A percentile compares a stretch with the other conserved stretches of the same genome.
phyloP scores from a whole-genome alignment of 73 alveolate species.

The Paramecium sonneborni region DNA sequence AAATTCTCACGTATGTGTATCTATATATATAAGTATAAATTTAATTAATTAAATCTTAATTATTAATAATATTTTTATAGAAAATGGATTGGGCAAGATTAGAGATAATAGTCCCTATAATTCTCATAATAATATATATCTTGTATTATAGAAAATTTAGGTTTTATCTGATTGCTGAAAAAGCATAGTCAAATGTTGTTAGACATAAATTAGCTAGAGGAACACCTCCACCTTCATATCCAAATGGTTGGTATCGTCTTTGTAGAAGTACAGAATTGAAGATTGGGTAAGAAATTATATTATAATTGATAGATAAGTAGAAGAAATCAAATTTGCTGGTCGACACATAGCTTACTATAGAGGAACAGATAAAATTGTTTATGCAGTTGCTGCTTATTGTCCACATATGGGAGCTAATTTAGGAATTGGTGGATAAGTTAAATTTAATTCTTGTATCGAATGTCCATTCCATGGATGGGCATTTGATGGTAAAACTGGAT shows the following conservation, averaged over 20 bases:
- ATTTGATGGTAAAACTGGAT: slow-evolving; percentile 73
- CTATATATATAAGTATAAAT: not conserved
- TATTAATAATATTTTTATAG: not conserved
- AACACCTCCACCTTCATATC: slow-evolving; percentile 43
- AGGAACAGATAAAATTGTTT: slow-evolving; percentile 67
- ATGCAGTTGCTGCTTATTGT: slow-evolving; percentile 73
- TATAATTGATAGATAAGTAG: not conserved
- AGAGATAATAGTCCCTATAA: not conserved
- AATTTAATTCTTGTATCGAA: slow-evolving; percentile 60
- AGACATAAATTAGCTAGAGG: slow-evolving; percentile 36
- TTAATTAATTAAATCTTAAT: not conserved
- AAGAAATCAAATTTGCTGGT: slow-evolving; percentile 56
- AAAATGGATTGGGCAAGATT: not conserved
- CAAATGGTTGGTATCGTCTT: slow-evolving; percentile 50
- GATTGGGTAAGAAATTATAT: not conserved
- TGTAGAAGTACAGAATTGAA: not conserved
- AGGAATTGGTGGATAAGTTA: slow-evolving; percentile 72
- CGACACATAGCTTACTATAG: slow-evolving; percentile 66
- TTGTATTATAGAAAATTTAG: not conserved
- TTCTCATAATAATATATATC: not conserved
- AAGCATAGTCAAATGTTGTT: not conserved
- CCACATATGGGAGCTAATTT: slow-evolving; percentile 76
- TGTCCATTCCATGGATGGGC: slow-evolving; percentile 80
- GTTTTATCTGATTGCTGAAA: not conserved
- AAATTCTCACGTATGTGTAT: not conserved